Percentiles rank a stretch among this genome's conserved stretches.
phyloP scores from a whole-genome alignment of 768 basidiomycete genomes.

The Mycena kentingensis region DNA sequence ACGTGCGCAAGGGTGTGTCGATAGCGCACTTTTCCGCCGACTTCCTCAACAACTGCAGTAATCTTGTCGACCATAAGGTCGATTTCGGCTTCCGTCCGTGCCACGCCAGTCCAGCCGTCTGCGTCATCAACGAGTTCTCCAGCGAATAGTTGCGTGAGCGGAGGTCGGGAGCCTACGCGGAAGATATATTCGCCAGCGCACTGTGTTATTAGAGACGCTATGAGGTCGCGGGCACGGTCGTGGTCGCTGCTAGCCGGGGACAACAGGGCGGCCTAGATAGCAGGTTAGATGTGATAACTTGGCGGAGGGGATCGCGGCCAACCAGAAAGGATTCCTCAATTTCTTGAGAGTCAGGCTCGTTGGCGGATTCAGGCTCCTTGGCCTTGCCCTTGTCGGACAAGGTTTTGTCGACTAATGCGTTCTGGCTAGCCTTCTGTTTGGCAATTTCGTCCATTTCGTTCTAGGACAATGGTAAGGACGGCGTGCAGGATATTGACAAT shows the following conservation, averaged over 20 bases:
- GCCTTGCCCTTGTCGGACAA: constrained; percentile 41
- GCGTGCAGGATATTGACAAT: constrained; percentile 2
- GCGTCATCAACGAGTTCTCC: constrained; percentile 51
- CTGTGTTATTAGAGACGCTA: constrained; percentile 69
- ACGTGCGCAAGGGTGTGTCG: constrained; percentile 1
- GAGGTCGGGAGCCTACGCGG: constrained; percentile 69
- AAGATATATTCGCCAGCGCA: constrained; percentile 74
- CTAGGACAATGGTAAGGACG: constrained; percentile 39
- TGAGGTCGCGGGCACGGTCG: constrained; percentile 60
- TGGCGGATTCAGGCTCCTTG: constrained; percentile 35
- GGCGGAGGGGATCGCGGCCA: constrained; percentile 13
- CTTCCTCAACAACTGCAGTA: constrained; percentile 61
- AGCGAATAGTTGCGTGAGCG: constrained; percentile 55
- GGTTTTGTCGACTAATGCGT: constrained; percentile 29
- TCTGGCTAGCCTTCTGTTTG: constrained; percentile 55
- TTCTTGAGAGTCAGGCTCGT: constrained; percentile 40
- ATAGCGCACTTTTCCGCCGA: constrained; percentile 70
- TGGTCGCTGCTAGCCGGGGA: constrained; percentile 44
- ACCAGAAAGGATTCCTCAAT: constrained; percentile 60
- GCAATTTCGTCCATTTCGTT: constrained; percentile 73
- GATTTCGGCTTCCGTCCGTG: constrained; percentile 55
- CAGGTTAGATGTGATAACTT: constrained; percentile 7
- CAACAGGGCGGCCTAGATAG: constrained; percentile 45
- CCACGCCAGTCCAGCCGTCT: constrained; percentile 57
- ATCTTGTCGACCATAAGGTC: constrained; percentile 47